Evolutionary conservation across 2,329 filamentous ascomycete genomes (phyloP).

Genomic region (Colletotrichum coccodes): DNA sequence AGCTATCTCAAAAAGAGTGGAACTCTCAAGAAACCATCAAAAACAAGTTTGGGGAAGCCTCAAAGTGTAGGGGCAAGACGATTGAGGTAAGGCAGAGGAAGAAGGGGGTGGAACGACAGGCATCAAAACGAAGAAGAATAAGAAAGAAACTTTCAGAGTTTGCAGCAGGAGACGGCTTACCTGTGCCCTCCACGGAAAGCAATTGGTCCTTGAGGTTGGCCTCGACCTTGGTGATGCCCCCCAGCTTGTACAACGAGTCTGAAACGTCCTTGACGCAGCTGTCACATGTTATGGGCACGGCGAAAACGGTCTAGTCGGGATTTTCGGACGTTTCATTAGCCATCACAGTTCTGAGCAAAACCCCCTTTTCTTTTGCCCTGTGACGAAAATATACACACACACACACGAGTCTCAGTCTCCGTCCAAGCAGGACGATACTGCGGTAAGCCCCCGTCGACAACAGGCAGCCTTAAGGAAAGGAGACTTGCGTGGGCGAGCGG

Average conservation of each 20-base stretch:
- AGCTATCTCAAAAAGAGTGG: not conserved
- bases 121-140: not conserved
- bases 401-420: not conserved
- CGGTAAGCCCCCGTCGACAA: not conserved
- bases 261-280: conserved; percentile 89
- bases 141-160: conserved; percentile 14
- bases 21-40: not conserved
- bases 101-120: not conserved
- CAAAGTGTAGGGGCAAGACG: not conserved
- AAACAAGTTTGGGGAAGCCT: conserved; percentile 6
- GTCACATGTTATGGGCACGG: conserved; percentile 93
- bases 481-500: not conserved
- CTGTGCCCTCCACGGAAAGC: conserved; percentile 85
- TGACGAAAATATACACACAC: not conserved
- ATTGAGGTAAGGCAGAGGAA: not conserved
- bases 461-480: not conserved
- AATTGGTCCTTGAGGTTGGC: conserved; percentile 86
- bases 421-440: not conserved
- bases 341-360: not conserved
- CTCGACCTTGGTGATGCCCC: conserved; percentile 84
- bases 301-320: conserved; percentile 82
- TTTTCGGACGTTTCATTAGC: conserved; percentile 49
- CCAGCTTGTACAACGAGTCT: conserved; percentile 78
- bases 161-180: conserved; percentile 50
- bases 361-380: not conserved